phyloP scores from a whole-genome alignment of 257 asterid genomes.

The Salvia hispanica region DNA sequence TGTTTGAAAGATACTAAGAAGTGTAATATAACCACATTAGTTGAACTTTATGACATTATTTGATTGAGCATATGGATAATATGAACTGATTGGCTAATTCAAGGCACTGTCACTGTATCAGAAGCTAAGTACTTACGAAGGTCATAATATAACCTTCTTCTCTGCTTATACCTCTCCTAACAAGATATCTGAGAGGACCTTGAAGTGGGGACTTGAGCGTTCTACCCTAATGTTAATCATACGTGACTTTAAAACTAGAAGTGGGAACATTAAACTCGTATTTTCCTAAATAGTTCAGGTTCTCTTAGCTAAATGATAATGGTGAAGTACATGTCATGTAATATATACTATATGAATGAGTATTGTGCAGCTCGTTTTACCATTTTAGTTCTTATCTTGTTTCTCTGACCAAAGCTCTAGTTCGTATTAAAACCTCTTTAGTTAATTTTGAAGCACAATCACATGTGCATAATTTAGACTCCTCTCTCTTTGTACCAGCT shows the following conservation, averaged over 20 bases:
- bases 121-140: not conserved
- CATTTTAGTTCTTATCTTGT: not conserved
- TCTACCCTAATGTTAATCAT: constrained; percentile 6
- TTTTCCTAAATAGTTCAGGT: not conserved
- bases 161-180: not conserved
- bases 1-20: not conserved
- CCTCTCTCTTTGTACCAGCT: constrained; percentile 11
- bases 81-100: constrained; percentile 1
- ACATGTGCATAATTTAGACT: not conserved
- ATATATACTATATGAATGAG: not conserved
- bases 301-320: not conserved
- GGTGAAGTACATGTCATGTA: not conserved
- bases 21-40: constrained; percentile 2
- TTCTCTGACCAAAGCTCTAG: not conserved
- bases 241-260: constrained; percentile 9
- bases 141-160: not conserved
- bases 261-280: not conserved
- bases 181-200: not conserved
- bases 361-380: not conserved
- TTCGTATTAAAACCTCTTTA: not conserved
- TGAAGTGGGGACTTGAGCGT: not conserved
- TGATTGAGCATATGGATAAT: not conserved
- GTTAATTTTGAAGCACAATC: not conserved
- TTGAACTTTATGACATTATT: constrained; percentile 13
- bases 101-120: constrained; percentile 1